Percentiles rank a stretch among this genome's conserved stretches.
Conservation (phyloP, 2,329 filamentous ascomycete genomes). For the Metarhizium brunneum region DNA sequence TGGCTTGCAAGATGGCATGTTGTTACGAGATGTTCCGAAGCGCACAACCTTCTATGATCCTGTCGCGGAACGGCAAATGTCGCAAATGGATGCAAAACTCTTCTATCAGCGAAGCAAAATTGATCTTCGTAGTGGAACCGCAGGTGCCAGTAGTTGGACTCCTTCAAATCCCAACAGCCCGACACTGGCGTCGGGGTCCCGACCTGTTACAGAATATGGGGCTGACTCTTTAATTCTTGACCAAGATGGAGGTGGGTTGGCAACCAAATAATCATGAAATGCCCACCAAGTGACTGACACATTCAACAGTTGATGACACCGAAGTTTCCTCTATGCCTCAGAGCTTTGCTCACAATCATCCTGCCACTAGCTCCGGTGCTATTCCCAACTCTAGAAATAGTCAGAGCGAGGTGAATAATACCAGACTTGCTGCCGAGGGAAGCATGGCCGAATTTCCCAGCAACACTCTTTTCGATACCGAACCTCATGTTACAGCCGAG, state of each 20-base stretch:
- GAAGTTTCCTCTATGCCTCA: slow-evolving; percentile 1
- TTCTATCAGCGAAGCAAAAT: slow-evolving; percentile 88
- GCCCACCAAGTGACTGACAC: slow-evolving; percentile 1
- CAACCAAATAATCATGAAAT: background rate
- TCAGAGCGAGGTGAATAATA: slow-evolving; percentile 15
- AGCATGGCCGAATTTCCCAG: slow-evolving; percentile 46
- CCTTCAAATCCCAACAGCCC: slow-evolving; percentile 40
- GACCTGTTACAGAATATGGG: slow-evolving; percentile 25
- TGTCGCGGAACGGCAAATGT: slow-evolving; percentile 88
- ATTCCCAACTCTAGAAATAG: slow-evolving; percentile 27
- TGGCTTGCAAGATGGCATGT: slow-evolving; percentile 44
- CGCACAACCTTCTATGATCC: slow-evolving; percentile 90
- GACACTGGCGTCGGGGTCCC: slow-evolving; percentile 26
- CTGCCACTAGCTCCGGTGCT: background rate
- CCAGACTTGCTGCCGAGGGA: slow-evolving; percentile 31
- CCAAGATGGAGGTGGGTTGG: slow-evolving; percentile 14
- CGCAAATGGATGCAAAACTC: slow-evolving; percentile 86
- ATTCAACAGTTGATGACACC: slow-evolving; percentile 7
- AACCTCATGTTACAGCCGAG: slow-evolving; percentile 75
- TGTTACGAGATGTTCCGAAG: slow-evolving; percentile 50
- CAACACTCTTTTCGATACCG: slow-evolving; percentile 60
- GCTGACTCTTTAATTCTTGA: slow-evolving; percentile 25
- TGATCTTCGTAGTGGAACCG: slow-evolving; percentile 31
- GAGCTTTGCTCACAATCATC: background rate
- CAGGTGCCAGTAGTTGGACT: slow-evolving; percentile 24